Evolutionary conservation across 148 eudicot species (phyloP), one percentile per base, ranked within the genome.

Genomic region (Fallopia convolvulus): DNA sequence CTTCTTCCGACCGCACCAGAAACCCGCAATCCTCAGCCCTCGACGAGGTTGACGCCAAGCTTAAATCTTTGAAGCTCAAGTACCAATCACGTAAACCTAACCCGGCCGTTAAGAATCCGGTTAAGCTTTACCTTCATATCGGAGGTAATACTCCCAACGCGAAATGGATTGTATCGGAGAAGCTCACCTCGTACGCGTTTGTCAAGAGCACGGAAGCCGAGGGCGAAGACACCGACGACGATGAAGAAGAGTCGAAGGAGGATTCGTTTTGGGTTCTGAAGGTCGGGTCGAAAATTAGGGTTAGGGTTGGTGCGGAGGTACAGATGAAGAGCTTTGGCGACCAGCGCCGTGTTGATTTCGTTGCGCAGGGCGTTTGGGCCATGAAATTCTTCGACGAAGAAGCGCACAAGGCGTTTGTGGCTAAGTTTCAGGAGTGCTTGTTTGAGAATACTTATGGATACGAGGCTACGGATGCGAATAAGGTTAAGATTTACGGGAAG

Each of bases 291-390:
- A 93, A 89, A 48, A 77, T 95, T 74, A 75, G 74, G 79, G 90
- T 77, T 78, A 90, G 82, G 88, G 97, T 95, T 79, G 87, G 88
- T 5, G 82, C 93, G 23, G 94, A 93, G 26, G 48, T 95, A 84
- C 98, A 93, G 74, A 75, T 95, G 93, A 95, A 93, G 82, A 91
- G 88, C 85, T 89, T 91, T 77, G 97, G 94, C 1, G 98, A 95
- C 75, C 97, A 95, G 75, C 73, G 89, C 0, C 82, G 99, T 41
- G 93, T 93, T 12, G 99, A 93, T 84, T 95, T 95, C 42, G 90
- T 95, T 20, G 80, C 81, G 14, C 82, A 79, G 12, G 93, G 92
- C 0, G 99, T 95, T 0, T 95, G 99, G 99, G 98, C 99, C 6
- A 53, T 95, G 92, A 93, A 84, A 63, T 95, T 95, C 70, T 78